Conservation (phyloP, 2,329 filamentous ascomycete genomes). For the Penicillium sp. region DNA sequence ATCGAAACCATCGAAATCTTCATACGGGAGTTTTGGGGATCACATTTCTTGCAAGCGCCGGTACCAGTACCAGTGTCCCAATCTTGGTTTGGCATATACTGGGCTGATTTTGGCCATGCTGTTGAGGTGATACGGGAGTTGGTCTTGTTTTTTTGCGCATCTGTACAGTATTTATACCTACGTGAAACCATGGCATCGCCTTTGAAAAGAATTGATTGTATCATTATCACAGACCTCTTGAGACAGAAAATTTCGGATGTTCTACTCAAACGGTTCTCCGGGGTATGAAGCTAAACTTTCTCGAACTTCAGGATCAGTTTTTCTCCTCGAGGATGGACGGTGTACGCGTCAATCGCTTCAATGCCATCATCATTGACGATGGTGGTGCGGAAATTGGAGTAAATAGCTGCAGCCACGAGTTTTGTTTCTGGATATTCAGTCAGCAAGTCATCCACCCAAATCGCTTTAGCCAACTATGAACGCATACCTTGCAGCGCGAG, state of each 20-base stretch:
- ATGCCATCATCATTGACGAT: constrained; percentile 66
- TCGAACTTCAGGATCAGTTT: constrained; percentile 61
- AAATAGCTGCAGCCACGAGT: constrained; percentile 68
- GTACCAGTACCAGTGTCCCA: background rate
- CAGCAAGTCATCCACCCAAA: background rate
- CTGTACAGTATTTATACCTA: constrained; percentile 33
- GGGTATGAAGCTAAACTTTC: constrained; percentile 13
- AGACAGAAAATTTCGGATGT: too few species aligned
- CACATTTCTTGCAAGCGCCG: background rate
- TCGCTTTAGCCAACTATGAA: background rate
- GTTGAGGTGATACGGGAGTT: constrained; percentile 19
- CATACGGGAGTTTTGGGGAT: constrained; percentile 21
- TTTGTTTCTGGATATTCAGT: constrained; percentile 64
- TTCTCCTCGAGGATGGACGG: constrained; percentile 59
- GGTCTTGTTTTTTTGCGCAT: constrained; percentile 19
- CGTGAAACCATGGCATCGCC: constrained; percentile 18
- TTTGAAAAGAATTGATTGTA: constrained; percentile 24
- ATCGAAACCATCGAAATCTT: background rate
- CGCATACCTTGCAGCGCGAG: constrained; percentile 48
- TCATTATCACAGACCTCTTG: constrained; percentile 8
- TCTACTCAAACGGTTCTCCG: background rate
- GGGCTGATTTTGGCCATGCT: constrained; percentile 10
- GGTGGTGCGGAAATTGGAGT: constrained; percentile 64
- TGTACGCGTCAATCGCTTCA: constrained; percentile 67
- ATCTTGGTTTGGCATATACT: background rate